phyloP scores from a whole-genome alignment of 2,329 filamentous ascomycete genomes.

The Diatrype stigma region DNA sequence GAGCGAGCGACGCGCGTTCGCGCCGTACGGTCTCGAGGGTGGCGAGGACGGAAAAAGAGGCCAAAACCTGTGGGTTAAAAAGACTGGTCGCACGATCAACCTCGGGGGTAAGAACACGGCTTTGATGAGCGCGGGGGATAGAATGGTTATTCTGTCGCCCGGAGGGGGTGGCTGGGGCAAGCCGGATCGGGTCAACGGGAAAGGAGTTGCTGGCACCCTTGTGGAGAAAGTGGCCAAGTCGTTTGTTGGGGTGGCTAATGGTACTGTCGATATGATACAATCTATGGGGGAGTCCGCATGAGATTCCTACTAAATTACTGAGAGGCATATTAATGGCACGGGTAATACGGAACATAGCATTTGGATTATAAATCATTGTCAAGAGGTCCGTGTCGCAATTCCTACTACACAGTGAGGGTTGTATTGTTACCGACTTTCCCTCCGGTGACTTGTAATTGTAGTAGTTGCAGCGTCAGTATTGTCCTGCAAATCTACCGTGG shows the following conservation, averaged over 20 bases:
- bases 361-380: too few species aligned
- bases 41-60: constrained; percentile 63
- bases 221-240: constrained; percentile 13
- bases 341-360: too few species aligned
- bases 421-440: too few species aligned
- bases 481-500: too few species aligned
- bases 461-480: too few species aligned
- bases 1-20: constrained; percentile 63
- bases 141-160: constrained; percentile 57
- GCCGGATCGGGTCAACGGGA: not conserved
- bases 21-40: constrained; percentile 67
- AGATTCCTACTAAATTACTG: constrained; percentile 5
- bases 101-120: constrained; percentile 58
- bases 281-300: constrained; percentile 8
- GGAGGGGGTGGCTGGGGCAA: constrained; percentile 51
- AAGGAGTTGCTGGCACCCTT: not conserved
- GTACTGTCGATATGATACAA: constrained; percentile 6
- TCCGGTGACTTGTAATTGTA: too few species aligned
- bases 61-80: constrained; percentile 61
- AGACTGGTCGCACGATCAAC: constrained; percentile 40
- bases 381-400: too few species aligned
- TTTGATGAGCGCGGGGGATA: constrained; percentile 53
- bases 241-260: constrained; percentile 4
- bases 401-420: too few species aligned
- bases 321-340: too few species aligned